Evolutionary conservation across 768 basidiomycete genomes (phyloP).

Genomic region (Boletus subcaerulescens): DNA sequence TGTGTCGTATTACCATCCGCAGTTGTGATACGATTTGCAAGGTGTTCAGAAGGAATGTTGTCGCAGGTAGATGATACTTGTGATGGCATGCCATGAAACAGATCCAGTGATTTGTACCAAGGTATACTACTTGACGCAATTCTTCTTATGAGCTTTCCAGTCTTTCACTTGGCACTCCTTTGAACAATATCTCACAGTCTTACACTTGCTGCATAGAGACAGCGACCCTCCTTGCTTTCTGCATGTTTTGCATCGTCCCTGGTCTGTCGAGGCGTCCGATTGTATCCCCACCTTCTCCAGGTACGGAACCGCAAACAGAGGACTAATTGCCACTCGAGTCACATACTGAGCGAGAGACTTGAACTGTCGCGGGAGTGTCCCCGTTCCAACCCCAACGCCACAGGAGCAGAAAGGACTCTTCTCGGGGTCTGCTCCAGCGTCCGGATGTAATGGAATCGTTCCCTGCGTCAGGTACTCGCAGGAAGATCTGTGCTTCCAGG

Average conservation of each 20-base stretch:
- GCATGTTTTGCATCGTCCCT: constrained; percentile 19
- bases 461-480: constrained; percentile 46
- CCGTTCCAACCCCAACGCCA: constrained; percentile 47
- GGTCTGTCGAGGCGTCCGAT: background rate
- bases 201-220: constrained; percentile 37
- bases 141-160: constrained; percentile 46
- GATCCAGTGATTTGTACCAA: background rate
- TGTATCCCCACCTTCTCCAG: constrained; percentile 36
- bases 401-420: constrained; percentile 50
- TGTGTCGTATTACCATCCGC: too few relatives aligned
- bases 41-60: too few relatives aligned
- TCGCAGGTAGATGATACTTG: too few relatives aligned
- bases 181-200: constrained; percentile 41
- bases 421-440: constrained; percentile 31
- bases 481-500: constrained; percentile 43
- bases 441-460: constrained; percentile 37
- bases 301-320: constrained; percentile 52
- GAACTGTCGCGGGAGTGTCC: constrained; percentile 38
- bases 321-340: constrained; percentile 50
- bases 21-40: too few relatives aligned
- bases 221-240: constrained; percentile 23
- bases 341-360: constrained; percentile 39
- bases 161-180: constrained; percentile 43
- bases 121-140: constrained; percentile 19
- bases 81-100: too few relatives aligned